Conservation (phyloP, 1,284 basidiomycete genomes). For the Puccinia polysora region DNA sequence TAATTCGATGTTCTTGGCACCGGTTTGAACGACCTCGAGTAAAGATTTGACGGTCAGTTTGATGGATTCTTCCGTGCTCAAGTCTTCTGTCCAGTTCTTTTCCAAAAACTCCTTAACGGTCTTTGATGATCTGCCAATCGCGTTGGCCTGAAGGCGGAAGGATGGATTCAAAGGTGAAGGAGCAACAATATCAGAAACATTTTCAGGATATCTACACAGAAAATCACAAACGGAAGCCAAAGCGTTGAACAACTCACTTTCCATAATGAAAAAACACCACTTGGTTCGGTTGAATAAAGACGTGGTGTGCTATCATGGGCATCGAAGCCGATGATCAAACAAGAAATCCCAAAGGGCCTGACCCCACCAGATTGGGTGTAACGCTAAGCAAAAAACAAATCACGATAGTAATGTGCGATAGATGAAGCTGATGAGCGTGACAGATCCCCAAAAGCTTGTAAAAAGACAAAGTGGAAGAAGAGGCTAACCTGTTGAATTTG, state of each 20-base stretch:
- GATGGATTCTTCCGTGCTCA: slow-evolving; percentile 80
- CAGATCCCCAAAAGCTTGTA: background rate
- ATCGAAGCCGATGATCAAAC: slow-evolving; percentile 94
- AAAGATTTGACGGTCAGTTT: slow-evolving; percentile 94
- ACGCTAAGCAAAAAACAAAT: slow-evolving; percentile 58
- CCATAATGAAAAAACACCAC: slow-evolving; percentile 97
- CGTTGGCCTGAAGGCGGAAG: too few species aligned
- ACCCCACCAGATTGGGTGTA: slow-evolving; percentile 99
- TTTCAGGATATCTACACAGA: background rate
- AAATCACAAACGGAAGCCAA: background rate
- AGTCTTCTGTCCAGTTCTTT: slow-evolving; percentile 92
- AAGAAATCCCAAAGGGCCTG: slow-evolving; percentile 95
- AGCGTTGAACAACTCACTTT: slow-evolving; percentile 62
- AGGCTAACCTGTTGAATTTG: slow-evolving; percentile 84
- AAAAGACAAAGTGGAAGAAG: slow-evolving; percentile 2
- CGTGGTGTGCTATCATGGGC: slow-evolving; percentile 77
- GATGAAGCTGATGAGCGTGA: background rate
- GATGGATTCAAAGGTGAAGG: too few species aligned
- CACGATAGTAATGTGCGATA: background rate
- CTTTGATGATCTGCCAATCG: slow-evolving; percentile 94
- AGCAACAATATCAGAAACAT: background rate
- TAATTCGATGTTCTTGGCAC: slow-evolving; percentile 98
- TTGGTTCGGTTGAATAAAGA: slow-evolving; percentile 94
- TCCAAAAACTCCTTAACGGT: slow-evolving; percentile 98
- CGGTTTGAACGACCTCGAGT: slow-evolving; percentile 96